Percentiles rank a stretch among this genome's conserved stretches.
Evolutionary conservation across 805 yeast species (phyloP).

Genomic region (Cyberlindnera euphorbiae): DNA sequence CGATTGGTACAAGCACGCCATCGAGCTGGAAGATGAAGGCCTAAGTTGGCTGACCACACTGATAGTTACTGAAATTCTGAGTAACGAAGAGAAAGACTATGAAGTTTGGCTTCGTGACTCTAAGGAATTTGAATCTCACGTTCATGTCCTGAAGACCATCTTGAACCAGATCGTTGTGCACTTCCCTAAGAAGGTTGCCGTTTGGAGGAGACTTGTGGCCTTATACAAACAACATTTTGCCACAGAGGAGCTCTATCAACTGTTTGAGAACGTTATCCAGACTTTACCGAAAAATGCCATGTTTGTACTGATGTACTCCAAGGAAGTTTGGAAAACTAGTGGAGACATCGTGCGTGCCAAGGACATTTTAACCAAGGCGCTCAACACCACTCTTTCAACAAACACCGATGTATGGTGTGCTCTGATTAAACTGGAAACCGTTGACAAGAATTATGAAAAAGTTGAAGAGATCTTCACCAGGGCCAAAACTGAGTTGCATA

Average conservation of each 20-base stretch:
- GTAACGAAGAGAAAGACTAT: slow-evolving; percentile 27
- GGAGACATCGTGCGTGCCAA: slow-evolving; percentile 50
- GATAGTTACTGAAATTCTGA: slow-evolving; percentile 41
- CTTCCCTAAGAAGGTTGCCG: slow-evolving; percentile 40
- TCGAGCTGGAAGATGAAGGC: slow-evolving; percentile 43
- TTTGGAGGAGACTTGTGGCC: slow-evolving; percentile 46
- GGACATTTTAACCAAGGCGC: slow-evolving; percentile 45
- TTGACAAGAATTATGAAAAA: slow-evolving; percentile 30
- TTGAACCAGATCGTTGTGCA: slow-evolving; percentile 41
- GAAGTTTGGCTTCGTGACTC: slow-evolving; percentile 23
- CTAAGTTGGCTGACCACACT: slow-evolving; percentile 47
- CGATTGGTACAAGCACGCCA: slow-evolving; percentile 57
- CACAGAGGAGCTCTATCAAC: slow-evolving; percentile 32
- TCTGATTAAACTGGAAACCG: slow-evolving; percentile 57
- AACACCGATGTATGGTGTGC: slow-evolving; percentile 66
- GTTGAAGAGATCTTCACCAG: slow-evolving; percentile 35
- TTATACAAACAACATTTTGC: slow-evolving; percentile 30
- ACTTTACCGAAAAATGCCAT: slow-evolving; percentile 45
- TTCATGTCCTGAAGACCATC: slow-evolving; percentile 34
- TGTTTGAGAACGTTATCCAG: slow-evolving; percentile 50
- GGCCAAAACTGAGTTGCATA: slow-evolving; percentile 33
- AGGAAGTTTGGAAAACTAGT: slow-evolving; percentile 51
- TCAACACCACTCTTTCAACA: slow-evolving; percentile 34
- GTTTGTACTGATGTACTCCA: slow-evolving; percentile 66
- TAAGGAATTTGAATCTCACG: slow-evolving; percentile 17